A percentile compares a stretch with the other conserved stretches of the same genome.
Evolutionary conservation across 768 basidiomycete genomes (phyloP).

Genomic region (Sutorius australiensis): DNA sequence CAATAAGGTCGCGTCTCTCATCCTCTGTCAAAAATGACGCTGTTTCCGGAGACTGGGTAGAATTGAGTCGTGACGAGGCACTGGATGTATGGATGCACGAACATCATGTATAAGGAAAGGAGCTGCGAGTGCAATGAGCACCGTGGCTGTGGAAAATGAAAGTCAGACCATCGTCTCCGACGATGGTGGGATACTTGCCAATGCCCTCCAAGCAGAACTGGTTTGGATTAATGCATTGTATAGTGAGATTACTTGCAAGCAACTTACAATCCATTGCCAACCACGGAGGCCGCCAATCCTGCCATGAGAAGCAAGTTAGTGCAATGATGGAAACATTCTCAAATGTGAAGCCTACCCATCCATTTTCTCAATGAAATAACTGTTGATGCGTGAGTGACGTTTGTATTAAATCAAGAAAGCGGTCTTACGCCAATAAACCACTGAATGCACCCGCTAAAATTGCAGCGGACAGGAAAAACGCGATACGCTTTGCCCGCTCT

Average conservation of each 20-base stretch:
- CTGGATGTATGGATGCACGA: conserved; percentile 11
- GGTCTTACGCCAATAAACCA: conserved; percentile 44
- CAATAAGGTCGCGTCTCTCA: conserved; percentile 38
- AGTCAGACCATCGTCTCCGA: not conserved
- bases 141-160: conserved; percentile 2
- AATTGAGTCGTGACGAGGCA: not conserved
- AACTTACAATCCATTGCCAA: conserved; percentile 38
- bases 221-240: not conserved
- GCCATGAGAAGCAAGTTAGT: not conserved
- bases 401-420: not conserved
- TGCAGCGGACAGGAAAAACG: conserved; percentile 57
- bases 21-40: conserved; percentile 7
- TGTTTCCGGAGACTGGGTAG: conserved; percentile 8
- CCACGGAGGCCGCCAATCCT: conserved; percentile 33
- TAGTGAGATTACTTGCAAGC: not conserved
- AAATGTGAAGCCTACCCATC: conserved; percentile 32
- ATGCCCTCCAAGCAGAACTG: conserved; percentile 30
- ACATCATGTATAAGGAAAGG: conserved; percentile 55
- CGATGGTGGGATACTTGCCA: conserved; percentile 2
- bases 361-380: conserved; percentile 32
- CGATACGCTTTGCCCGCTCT: conserved; percentile 53
- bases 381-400: conserved; percentile 15
- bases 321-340: not conserved
- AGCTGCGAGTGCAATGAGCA: conserved; percentile 11
- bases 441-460: conserved; percentile 49